Base-by-base conservation (phyloP, 1,284 basidiomycete species). In the Marasmius sp. region DNA sequence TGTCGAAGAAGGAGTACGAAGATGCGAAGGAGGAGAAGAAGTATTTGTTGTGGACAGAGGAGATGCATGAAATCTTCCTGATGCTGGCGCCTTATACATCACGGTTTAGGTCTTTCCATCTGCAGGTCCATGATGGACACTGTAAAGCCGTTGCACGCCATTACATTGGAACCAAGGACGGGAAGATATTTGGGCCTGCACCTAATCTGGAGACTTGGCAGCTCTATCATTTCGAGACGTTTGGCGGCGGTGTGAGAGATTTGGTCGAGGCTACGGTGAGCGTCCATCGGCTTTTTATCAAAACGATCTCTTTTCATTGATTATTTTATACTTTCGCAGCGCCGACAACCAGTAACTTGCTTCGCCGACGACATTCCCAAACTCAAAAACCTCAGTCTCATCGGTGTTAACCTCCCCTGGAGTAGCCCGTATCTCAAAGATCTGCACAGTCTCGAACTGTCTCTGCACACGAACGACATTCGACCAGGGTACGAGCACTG, bases 391-490 rank as follows among this genome's bases (percentile, higher is more conserved):
- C 77, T 87, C 54, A 83, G 83, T 34, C 75, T 88, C 59, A 84
- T 86, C 64, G 86, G 86, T 58, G 85, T 88, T 61, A 87, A 87
- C 69, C 77, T 88, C 43, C 82, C 83, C 4, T 87, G 85, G 85
- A 74, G 74, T 52, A 81, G 80, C 22, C 79, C 82, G n/a, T 85
- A 82, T 71, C 78, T 87, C 61, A 69, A 72, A 39, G 75, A 76
- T 52, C 75, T 88, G 47, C 72, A 78, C 49, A 73, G 78, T 50
- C 76, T 88, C 56, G 82, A 87, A 70, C 77, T 86, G 52, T 84
- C 83, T 9, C 77, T 87, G 18, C 85, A 88, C 69, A 76, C 81
- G 1, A 80, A 85, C 64, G 81, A 77, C 62, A 82, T 85, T 45
- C 82, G 85, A 33, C 83, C 84, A 9, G 76, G 81, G 1, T 85